A percentile compares a stretch with the other conserved stretches of the same genome.
phyloP scores from a whole-genome alignment of 177 flowering plant species.

The Vitis hybrid region DNA sequence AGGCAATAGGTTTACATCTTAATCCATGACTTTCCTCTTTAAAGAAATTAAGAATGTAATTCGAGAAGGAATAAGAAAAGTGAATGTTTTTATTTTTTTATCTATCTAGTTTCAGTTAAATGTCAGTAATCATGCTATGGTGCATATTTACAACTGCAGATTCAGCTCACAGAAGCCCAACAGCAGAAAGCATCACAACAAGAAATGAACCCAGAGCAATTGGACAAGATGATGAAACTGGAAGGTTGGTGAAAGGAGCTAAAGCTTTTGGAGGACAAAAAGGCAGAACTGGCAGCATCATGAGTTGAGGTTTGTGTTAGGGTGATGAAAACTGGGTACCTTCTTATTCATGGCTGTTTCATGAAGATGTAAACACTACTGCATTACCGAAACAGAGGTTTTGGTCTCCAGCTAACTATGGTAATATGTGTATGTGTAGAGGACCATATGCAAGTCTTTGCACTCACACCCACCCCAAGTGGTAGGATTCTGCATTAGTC shows the following conservation, averaged over 20 bases:
- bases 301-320: slow-evolving; percentile 22
- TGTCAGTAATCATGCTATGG: not conserved
- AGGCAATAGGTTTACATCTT: too few species aligned
- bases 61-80: too few species aligned
- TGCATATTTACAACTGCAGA: slow-evolving; percentile 38
- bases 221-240: slow-evolving; percentile 69
- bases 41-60: too few species aligned
- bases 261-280: slow-evolving; percentile 65
- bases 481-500: too few species aligned
- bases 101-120: not conserved
- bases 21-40: too few species aligned
- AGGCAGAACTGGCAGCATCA: slow-evolving; percentile 30
- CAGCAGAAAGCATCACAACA: slow-evolving; percentile 45
- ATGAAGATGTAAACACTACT: not conserved
- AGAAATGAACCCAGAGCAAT: slow-evolving; percentile 68
- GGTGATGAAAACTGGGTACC: not conserved
- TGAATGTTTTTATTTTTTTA: too few species aligned
- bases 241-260: slow-evolving; percentile 78
- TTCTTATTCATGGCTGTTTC: slow-evolving; percentile 3
- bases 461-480: too few species aligned
- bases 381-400: not conserved
- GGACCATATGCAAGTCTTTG: not conserved
- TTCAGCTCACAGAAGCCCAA: slow-evolving; percentile 80
- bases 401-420: not conserved
- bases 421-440: not conserved